These are phyloP conservation scores for Fraxinus ornus DNA, from an alignment of 305 asterid species.

Conservation along the genomic window DNA sequence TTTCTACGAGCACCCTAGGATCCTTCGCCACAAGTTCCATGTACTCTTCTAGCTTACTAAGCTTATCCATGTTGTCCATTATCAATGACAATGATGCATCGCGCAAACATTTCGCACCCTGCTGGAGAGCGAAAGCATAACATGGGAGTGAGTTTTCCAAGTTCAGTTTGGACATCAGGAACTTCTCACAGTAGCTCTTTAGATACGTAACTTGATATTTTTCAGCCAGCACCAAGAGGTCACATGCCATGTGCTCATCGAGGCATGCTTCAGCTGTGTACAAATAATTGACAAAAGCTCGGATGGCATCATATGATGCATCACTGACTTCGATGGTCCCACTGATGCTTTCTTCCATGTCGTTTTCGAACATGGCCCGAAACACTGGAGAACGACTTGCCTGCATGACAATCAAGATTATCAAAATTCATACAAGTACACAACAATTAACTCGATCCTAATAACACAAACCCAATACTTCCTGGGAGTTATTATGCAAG, in stretches of 20 bases:
- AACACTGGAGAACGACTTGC: slow-evolving; percentile 74
- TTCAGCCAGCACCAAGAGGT: slow-evolving; percentile 81
- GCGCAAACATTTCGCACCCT: slow-evolving; percentile 61
- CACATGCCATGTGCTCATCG: slow-evolving; percentile 77
- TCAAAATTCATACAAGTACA: neutral
- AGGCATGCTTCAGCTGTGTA: slow-evolving; percentile 85
- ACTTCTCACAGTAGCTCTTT: slow-evolving; percentile 78
- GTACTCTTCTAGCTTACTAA: slow-evolving; percentile 74
- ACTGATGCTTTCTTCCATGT: slow-evolving; percentile 84
- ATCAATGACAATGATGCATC: slow-evolving; percentile 75
- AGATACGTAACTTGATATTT: slow-evolving; percentile 88
- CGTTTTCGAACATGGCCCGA: slow-evolving; percentile 86
- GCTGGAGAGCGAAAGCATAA: slow-evolving; percentile 85
- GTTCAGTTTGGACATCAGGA: slow-evolving; percentile 61
- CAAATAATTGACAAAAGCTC: slow-evolving; percentile 67
- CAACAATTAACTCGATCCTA: neutral
- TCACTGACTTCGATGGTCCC: slow-evolving; percentile 82
- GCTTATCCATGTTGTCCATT: slow-evolving; percentile 75
- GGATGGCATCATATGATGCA: slow-evolving; percentile 74
- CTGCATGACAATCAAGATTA: slow-evolving; percentile 31
- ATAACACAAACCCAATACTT: neutral
- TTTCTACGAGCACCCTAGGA: slow-evolving; percentile 75
- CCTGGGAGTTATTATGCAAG: neutral
- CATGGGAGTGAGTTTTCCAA: slow-evolving; percentile 76
- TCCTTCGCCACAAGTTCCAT: slow-evolving; percentile 84